These are phyloP conservation scores for Diaporthe ampelina DNA, from an alignment of 2,329 filamentous ascomycete species.

Conservation along the genomic window DNA sequence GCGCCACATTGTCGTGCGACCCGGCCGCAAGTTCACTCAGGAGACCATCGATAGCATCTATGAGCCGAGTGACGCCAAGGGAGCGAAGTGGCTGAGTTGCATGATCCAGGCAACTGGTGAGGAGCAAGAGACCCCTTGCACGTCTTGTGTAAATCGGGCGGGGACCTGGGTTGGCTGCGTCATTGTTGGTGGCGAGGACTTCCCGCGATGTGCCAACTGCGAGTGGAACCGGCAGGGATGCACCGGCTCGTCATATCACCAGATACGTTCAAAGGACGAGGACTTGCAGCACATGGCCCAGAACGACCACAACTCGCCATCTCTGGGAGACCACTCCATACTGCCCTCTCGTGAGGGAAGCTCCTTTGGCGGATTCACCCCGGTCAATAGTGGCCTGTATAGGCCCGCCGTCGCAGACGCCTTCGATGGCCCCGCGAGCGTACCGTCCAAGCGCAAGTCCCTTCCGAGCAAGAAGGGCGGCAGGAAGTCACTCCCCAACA, in stretches of 20 bases:
- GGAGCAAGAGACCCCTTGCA: slow-evolving; percentile 56
- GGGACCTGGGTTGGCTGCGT: slow-evolving; percentile 63
- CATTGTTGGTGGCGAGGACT: slow-evolving; percentile 56
- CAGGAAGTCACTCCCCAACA: slow-evolving; percentile 39
- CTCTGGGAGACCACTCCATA: slow-evolving; percentile 17
- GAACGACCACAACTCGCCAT: slow-evolving; percentile 16
- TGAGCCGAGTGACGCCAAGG: slow-evolving; percentile 57
- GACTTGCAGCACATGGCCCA: slow-evolving; percentile 17
- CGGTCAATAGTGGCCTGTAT: slow-evolving; percentile 43
- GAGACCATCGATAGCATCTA: slow-evolving; percentile 57
- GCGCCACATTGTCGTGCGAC: slow-evolving; percentile 58
- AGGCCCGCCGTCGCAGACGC: neutral
- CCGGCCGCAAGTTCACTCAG: slow-evolving; percentile 56
- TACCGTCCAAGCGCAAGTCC: slow-evolving; percentile 35
- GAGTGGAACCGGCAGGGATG: slow-evolving; percentile 59
- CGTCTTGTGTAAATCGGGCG: slow-evolving; percentile 57
- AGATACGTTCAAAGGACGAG: slow-evolving; percentile 33
- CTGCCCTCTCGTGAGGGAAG: slow-evolving; percentile 35
- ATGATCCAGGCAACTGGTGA: slow-evolving; percentile 66
- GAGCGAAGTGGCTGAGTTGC: slow-evolving; percentile 61
- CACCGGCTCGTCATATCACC: slow-evolving; percentile 39
- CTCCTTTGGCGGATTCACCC: slow-evolving; percentile 43
- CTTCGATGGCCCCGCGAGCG: slow-evolving; percentile 13
- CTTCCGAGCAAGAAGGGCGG: slow-evolving; percentile 38
- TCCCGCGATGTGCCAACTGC: slow-evolving; percentile 65